phyloP scores from a whole-genome alignment of 208 protist species.

The Acanthamoeba quina region DNA sequence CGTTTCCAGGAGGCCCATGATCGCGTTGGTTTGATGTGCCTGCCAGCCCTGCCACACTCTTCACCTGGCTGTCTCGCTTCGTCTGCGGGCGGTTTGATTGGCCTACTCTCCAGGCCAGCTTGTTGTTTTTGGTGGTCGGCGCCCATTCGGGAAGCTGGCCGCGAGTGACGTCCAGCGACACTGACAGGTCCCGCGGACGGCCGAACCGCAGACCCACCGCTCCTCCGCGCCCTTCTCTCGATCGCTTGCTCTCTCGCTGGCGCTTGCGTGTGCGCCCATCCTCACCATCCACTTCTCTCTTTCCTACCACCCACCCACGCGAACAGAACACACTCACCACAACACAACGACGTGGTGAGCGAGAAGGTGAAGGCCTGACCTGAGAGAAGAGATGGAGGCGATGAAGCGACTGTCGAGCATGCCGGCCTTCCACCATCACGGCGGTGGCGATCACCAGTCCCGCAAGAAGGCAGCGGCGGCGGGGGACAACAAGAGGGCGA shows the following conservation, averaged over 20 bases:
- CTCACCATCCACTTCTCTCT: neutral
- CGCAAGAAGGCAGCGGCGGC: neutral
- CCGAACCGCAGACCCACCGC: neutral
- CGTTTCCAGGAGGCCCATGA: too few relatives aligned
- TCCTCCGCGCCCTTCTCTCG: neutral
- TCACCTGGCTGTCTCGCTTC: too few relatives aligned
- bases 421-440: neutral
- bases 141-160: neutral
- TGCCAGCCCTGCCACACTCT: too few relatives aligned
- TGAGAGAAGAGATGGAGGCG: neutral
- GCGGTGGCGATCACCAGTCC: neutral
- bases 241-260: neutral
- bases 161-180: neutral
- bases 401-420: conserved; percentile 26
- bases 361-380: neutral
- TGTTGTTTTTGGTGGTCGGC: neutral
- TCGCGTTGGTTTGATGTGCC: too few relatives aligned
- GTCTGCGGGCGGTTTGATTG: too few relatives aligned
- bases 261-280: neutral
- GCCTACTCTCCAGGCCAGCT: neutral
- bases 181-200: neutral
- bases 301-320: neutral
- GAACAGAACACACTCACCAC: neutral
- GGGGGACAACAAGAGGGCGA: neutral
- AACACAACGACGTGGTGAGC: neutral